Evolutionary conservation across 495 filamentous ascomycete species (phyloP).

Genomic region (Neurospora tetraspora): DNA sequence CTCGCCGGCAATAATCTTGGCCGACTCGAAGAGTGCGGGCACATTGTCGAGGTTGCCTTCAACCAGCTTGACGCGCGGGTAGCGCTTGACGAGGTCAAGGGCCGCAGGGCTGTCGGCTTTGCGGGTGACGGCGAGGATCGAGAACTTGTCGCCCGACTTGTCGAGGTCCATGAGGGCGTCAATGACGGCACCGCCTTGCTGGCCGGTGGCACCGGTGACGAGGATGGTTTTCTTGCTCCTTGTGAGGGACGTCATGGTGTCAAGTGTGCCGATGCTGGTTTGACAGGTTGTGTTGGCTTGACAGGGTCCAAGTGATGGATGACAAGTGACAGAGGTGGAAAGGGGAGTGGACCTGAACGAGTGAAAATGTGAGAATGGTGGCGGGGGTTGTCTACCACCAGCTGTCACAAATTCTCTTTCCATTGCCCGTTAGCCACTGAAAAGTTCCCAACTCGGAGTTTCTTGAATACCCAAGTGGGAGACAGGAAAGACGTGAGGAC

Average conservation of each 20-base stretch:
- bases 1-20: conserved; percentile 22
- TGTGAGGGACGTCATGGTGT: conserved; percentile 2
- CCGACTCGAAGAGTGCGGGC: conserved; percentile 39
- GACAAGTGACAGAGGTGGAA: background rate
- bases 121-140: conserved; percentile 57
- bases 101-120: conserved; percentile 39
- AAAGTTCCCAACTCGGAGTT: background rate
- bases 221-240: conserved; percentile 38
- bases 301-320: background rate
- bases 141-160: conserved; percentile 12
- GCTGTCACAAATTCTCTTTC: background rate
- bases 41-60: conserved; percentile 50
- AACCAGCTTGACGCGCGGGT: conserved; percentile 42
- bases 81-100: conserved; percentile 34
- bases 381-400: background rate
- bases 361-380: background rate
- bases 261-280: conserved; percentile 3
- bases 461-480: background rate
- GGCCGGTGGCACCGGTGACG: conserved; percentile 60
- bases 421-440: background rate
- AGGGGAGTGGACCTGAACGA: background rate
- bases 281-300: background rate
- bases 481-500: background rate
- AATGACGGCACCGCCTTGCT: conserved; percentile 55
- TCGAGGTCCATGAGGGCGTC: conserved; percentile 35